Conservation (phyloP, 495 filamentous ascomycete genomes). For the Penicillium samsonianum region DNA sequence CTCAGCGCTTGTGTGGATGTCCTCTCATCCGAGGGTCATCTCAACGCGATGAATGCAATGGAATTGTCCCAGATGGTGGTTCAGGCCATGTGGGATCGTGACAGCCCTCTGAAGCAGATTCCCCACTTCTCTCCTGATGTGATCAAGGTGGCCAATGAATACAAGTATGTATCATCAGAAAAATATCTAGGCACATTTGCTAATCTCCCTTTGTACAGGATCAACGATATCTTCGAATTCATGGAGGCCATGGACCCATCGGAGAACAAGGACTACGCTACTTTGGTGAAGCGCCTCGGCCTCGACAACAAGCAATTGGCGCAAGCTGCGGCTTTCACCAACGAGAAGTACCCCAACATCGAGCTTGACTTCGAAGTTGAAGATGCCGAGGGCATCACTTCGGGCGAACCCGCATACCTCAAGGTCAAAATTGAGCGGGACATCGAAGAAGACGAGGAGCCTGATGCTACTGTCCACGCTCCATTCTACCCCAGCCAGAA, state of each 20-base stretch:
- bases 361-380: slow-evolving; percentile 86
- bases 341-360: slow-evolving; percentile 91
- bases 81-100: slow-evolving; percentile 98
- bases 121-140: slow-evolving; percentile 87
- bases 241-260: slow-evolving; percentile 98
- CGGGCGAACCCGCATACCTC: slow-evolving; percentile 79
- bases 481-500: slow-evolving; percentile 93
- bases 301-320: slow-evolving; percentile 80
- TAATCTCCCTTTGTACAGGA: slow-evolving; percentile 47
- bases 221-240: slow-evolving; percentile 95
- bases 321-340: slow-evolving; percentile 94
- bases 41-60: slow-evolving; percentile 98
- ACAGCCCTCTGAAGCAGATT: slow-evolving; percentile 96
- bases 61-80: slow-evolving; percentile 99
- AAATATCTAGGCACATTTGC: slow-evolving; percentile 15
- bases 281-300: slow-evolving; percentile 72
- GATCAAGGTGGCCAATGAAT: slow-evolving; percentile 79
- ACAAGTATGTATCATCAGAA: slow-evolving; percentile 58
- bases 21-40: slow-evolving; percentile 89
- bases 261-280: slow-evolving; percentile 77
- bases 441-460: slow-evolving; percentile 71
- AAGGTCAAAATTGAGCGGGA: slow-evolving; percentile 87
- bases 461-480: slow-evolving; percentile 85
- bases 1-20: slow-evolving; percentile 93
- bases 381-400: slow-evolving; percentile 74